phyloP scores from a whole-genome alignment of 306 rosid genomes.

The Prosopis cineraria region DNA sequence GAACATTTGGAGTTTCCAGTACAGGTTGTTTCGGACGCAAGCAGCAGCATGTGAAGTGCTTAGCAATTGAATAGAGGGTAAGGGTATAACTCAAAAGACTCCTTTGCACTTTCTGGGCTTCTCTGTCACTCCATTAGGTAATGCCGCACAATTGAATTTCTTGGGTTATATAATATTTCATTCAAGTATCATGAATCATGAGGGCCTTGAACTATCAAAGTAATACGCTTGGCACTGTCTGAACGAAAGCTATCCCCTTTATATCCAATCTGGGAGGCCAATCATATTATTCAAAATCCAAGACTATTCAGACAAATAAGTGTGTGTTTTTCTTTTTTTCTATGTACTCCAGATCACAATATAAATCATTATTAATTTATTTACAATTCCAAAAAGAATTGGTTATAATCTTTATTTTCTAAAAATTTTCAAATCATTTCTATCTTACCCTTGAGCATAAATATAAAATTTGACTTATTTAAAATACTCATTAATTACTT shows the following conservation, averaged over 20 bases:
- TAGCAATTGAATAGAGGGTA: constrained; percentile 25
- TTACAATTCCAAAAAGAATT: too few relatives aligned
- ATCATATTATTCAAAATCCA: constrained; percentile 42
- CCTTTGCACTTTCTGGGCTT: constrained; percentile 51
- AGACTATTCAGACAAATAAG: constrained; percentile 34
- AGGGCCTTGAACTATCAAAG: constrained; percentile 72
- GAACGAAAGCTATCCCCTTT: constrained; percentile 76
- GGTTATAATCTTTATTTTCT: too few relatives aligned
- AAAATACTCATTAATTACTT: too few relatives aligned
- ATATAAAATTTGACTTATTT: too few relatives aligned
- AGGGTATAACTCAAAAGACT: constrained; percentile 38
- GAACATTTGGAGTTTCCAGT: constrained; percentile 26
- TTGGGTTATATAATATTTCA: constrained; percentile 41
- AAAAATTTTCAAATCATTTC: too few relatives aligned
- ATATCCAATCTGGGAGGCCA: constrained; percentile 64
- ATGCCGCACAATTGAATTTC: constrained; percentile 41
- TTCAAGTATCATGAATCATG: constrained; percentile 69
- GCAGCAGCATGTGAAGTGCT: constrained; percentile 36
- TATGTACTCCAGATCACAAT: too few relatives aligned
- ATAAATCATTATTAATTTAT: too few relatives aligned
- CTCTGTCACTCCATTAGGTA: constrained; percentile 44
- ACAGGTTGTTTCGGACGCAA: constrained; percentile 36
- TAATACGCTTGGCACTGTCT: constrained; percentile 75
- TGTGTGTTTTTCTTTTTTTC: too few relatives aligned
- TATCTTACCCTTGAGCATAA: too few relatives aligned